Evolutionary conservation across 306 rosid genomes (phyloP).

Genomic region (Ceratonia siliqua): DNA sequence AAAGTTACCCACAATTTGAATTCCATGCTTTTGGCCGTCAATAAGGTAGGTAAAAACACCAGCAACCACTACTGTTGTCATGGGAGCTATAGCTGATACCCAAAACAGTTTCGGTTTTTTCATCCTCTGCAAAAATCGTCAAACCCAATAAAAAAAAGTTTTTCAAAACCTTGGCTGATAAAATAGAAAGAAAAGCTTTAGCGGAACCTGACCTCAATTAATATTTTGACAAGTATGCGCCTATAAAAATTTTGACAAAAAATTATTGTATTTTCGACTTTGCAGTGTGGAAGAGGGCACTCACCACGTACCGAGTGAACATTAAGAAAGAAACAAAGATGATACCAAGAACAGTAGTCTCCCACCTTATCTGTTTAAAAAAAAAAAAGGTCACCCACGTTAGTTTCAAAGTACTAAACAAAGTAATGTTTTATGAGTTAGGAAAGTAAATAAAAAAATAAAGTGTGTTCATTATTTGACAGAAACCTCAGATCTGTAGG

Average conservation of each 20-base stretch:
- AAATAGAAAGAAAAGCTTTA: not conserved
- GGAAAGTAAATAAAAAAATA: not conserved
- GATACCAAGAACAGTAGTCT: slow-evolving; percentile 61
- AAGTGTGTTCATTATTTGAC: not conserved
- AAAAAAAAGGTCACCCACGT: not conserved
- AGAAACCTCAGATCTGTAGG: slow-evolving; percentile 54
- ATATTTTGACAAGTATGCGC: too few relatives aligned
- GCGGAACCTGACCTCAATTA: not conserved
- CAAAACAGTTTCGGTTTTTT: slow-evolving; percentile 74
- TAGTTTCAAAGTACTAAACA: not conserved
- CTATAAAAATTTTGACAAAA: too few relatives aligned
- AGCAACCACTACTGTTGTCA: slow-evolving; percentile 54
- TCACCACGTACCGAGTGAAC: slow-evolving; percentile 56
- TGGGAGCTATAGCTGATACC: slow-evolving; percentile 83
- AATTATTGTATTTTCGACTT: not conserved
- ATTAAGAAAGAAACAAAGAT: slow-evolving; percentile 57
- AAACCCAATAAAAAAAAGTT: not conserved
- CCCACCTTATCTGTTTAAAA: slow-evolving; percentile 74
- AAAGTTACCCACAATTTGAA: slow-evolving; percentile 54
- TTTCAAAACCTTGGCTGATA: not conserved
- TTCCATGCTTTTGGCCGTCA: slow-evolving; percentile 64
- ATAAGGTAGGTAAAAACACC: slow-evolving; percentile 59
- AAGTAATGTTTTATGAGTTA: too few relatives aligned
- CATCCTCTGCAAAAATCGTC: slow-evolving; percentile 48
- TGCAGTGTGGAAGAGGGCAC: slow-evolving; percentile 11